phyloP scores from a whole-genome alignment of 2,329 filamentous ascomycete genomes.

The Rutstroemia sydowiana region DNA sequence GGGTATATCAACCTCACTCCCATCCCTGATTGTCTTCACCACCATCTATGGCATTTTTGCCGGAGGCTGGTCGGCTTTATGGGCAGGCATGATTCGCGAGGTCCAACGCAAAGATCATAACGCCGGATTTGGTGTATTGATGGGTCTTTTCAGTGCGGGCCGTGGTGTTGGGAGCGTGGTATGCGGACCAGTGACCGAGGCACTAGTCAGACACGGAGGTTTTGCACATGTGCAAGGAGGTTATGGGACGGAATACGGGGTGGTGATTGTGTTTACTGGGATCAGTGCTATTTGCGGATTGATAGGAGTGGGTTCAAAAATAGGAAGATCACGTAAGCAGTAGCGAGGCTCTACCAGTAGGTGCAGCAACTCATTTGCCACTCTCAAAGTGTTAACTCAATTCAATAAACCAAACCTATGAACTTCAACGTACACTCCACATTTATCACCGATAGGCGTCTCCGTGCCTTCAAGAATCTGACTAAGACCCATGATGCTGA shows the following conservation, averaged over 20 bases:
- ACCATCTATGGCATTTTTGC: conserved; percentile 51
- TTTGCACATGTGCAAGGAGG: conserved; percentile 34
- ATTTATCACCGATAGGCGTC: no score
- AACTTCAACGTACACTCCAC: no score
- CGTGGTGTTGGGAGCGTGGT: conserved; percentile 55
- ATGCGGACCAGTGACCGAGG: conserved; percentile 49
- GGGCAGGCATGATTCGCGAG: conserved; percentile 31
- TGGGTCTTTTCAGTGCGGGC: conserved; percentile 47
- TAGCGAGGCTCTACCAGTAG: no score
- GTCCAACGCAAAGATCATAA: conserved; percentile 11
- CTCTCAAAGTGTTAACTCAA: no score
- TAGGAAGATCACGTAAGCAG: neutral
- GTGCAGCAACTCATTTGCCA: no score
- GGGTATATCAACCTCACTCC: conserved; percentile 42
- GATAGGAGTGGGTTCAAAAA: conserved; percentile 5
- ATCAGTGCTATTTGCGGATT: conserved; percentile 41
- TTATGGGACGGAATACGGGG: conserved; percentile 45
- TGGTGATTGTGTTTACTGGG: conserved; percentile 48
- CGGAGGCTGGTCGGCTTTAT: conserved; percentile 44
- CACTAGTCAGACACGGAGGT: conserved; percentile 39
- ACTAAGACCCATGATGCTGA: no score
- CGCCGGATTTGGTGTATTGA: conserved; percentile 27
- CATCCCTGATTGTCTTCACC: conserved; percentile 42
- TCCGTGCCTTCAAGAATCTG: no score
- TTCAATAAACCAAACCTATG: no score